phyloP scores from a whole-genome alignment of 225 moss, liverwort and hornwort species.

The Asterella californica region DNA sequence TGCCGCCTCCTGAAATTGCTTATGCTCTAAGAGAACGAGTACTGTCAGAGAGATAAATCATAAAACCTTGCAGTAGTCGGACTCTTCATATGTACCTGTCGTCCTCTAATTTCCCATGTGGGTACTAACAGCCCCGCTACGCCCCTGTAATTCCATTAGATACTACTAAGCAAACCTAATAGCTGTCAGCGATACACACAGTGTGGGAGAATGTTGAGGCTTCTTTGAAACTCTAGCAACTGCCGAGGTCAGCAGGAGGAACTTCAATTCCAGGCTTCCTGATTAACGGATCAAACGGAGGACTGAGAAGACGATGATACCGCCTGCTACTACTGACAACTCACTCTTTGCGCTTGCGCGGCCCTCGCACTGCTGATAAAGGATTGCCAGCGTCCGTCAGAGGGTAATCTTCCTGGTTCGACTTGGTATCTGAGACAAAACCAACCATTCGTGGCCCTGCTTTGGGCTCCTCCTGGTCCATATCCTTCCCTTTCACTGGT shows the following conservation, averaged over 20 bases:
- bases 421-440: not conserved
- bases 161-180: not conserved
- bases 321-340: not conserved
- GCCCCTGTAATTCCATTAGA: not conserved
- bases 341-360: conserved; percentile 22
- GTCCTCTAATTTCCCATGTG: not conserved
- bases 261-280: not conserved
- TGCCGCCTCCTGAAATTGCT: no score
- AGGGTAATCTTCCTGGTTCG: not conserved
- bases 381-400: not conserved
- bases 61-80: not conserved
- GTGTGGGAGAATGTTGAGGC: not conserved
- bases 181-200: not conserved
- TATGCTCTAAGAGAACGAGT: not conserved
- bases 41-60: not conserved
- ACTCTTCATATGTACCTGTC: not conserved
- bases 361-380: not conserved
- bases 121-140: not conserved
- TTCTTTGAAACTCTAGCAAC: not conserved
- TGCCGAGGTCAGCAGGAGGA: not conserved
- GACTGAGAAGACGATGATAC: not conserved
- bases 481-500: not conserved
- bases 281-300: not conserved
- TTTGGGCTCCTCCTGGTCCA: conserved; percentile 6
- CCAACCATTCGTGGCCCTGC: not conserved